Conservation (phyloP, 352 stramenopile species). For the Phytophthora foliorum region DNA sequence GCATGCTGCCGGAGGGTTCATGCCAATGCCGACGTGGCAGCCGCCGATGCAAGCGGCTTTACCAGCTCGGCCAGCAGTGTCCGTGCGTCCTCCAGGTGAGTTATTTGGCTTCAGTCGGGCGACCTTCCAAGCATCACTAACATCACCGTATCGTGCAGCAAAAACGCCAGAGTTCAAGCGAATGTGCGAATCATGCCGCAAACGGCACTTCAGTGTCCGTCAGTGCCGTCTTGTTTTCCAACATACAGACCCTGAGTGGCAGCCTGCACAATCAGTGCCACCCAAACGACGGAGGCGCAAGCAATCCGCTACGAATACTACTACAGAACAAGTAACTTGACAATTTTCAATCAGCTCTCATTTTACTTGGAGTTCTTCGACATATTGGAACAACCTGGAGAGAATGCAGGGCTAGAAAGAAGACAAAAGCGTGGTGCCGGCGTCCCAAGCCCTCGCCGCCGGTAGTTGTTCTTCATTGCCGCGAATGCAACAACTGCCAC, state of each 20-base stretch:
- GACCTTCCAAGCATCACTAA: conserved; percentile 4
- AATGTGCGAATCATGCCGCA: conserved; percentile 78
- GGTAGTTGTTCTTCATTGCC: conserved; percentile 22
- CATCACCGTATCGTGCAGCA: conserved; percentile 1
- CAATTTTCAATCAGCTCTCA: conserved; percentile 33
- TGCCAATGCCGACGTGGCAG: conserved; percentile 38
- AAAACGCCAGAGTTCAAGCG: conserved; percentile 54
- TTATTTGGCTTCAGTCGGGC: background rate
- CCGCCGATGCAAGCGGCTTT: conserved; percentile 36
- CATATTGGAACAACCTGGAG: conserved; percentile 28
- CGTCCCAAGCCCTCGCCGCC: conserved; percentile 10
- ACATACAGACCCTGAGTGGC: conserved; percentile 80
- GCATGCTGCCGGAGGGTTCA: conserved; percentile 20
- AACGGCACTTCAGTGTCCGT: conserved; percentile 72
- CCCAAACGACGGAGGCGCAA: conserved; percentile 40
- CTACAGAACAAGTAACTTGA: conserved; percentile 38
- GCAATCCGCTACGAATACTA: conserved; percentile 21
- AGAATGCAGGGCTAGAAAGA: conserved; percentile 31
- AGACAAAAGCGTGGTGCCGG: conserved; percentile 18
- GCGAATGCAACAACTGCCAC: conserved; percentile 12
- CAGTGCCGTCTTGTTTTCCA: conserved; percentile 73
- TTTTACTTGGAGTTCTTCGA: conserved; percentile 35
- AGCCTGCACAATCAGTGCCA: conserved; percentile 37
- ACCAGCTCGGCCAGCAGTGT: conserved; percentile 29
- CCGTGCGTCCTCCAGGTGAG: conserved; percentile 37